Base-by-base conservation (phyloP, 192 early-diverging fungal species). In the Piromyces sp. region DNA sequence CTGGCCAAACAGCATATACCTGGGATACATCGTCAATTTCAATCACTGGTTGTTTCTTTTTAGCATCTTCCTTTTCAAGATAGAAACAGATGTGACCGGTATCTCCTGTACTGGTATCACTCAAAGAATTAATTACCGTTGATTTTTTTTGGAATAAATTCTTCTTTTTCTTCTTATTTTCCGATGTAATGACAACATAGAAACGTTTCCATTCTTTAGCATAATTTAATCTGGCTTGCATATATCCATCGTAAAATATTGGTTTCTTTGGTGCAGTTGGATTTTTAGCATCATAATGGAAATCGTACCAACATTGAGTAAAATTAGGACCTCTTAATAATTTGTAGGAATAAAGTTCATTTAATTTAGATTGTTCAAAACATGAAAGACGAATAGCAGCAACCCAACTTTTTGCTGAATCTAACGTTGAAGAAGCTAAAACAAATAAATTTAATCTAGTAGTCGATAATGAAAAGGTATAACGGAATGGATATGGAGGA, bases 341-440 rank as follows among this genome's bases (percentile, higher is more conserved):
- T 78, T 79, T 80, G n/a, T 83, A 80, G 0, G 87, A 85, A 79
- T 83, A 88, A 30, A 85, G 37, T 30, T 85, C 80, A 82, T 85
- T 87, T 29, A 88, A 30, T 33, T 80, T 84, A 30, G 80, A 36
- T 22, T 80, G n/a, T 80, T 88, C 88, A 83, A 87, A 88, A n/a
- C 81, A 58, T 5, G 84, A 81, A 16, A 88, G 83, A 29, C 88
- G 85, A n/a, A 88, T 85, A 22, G 88, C 85, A 7, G 86, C 84
- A 3, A 88, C 83, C 87, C 87, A 88, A 28, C 81, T 83, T 80
- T 88, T 88, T 68, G 36, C 30, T 38, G 84, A 85, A 36, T 88
- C 86, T 28, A 85, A 29, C 22, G 88, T 88, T 40, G 78, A 68
- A 30, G 79, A 79, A 16, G 87, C 86, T 36, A 88, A 68, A 22